Percentiles rank a stretch among this genome's conserved stretches.
These are phyloP conservation scores for Cordyceps militaris DNA, from an alignment of 2,329 filamentous ascomycete genomes.

Conservation along the genomic window DNA sequence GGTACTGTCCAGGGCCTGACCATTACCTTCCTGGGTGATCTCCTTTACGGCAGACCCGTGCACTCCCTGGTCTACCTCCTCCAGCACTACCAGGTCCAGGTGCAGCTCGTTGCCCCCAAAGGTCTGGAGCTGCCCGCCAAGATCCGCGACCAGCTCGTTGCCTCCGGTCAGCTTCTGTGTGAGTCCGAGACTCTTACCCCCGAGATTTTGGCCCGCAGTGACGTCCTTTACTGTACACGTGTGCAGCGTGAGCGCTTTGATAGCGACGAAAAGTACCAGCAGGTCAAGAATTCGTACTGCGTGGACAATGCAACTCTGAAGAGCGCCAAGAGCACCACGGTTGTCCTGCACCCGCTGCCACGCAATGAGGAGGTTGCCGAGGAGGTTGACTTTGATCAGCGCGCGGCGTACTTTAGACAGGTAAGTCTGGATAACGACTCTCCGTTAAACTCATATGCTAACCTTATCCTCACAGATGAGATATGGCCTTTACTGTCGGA, in stretches of 20 bases:
- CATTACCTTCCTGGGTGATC: conserved; percentile 91
- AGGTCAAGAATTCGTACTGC: conserved; percentile 79
- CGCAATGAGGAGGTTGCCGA: conserved; percentile 88
- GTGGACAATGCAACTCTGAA: conserved; percentile 87
- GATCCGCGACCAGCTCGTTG: conserved; percentile 63
- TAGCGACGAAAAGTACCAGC: conserved; percentile 73
- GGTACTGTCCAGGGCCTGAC: conserved; percentile 92
- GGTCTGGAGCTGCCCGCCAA: conserved; percentile 69
- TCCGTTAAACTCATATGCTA: neutral
- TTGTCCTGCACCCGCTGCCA: conserved; percentile 92
- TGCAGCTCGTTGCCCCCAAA: conserved; percentile 84
- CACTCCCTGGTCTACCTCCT: conserved; percentile 93
- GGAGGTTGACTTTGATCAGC: conserved; percentile 95
- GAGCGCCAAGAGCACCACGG: conserved; percentile 85
- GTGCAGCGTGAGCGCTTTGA: conserved; percentile 95
- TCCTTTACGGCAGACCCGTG: conserved; percentile 87
- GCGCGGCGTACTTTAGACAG: conserved; percentile 98
- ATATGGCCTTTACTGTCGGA: conserved; percentile 95
- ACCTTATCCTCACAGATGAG: conserved; percentile 62
- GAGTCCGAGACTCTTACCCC: conserved; percentile 76
- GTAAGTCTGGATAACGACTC: conserved; percentile 52
- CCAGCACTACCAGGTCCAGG: conserved; percentile 87
- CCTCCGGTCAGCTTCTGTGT: conserved; percentile 66
- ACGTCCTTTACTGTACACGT: conserved; percentile 94
- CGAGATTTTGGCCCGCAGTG: conserved; percentile 77